Base-by-base conservation (phyloP, 208 protist species). In the Trypanosoma congolense region DNA sequence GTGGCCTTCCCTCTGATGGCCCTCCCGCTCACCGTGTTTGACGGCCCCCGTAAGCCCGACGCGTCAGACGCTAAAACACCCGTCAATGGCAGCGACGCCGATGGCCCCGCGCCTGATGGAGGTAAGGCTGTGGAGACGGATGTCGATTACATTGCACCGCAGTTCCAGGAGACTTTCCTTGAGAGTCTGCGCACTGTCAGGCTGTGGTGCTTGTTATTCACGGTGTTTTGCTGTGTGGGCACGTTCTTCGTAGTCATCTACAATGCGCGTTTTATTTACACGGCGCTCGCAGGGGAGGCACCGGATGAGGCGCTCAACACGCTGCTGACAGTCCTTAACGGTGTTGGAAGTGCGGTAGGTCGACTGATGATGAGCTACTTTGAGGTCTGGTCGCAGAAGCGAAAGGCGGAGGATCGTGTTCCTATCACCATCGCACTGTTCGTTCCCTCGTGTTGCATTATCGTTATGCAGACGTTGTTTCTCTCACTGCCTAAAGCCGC, bases 1-100 rank as follows among this genome's bases (percentile, higher is more conserved):
- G 19, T 55, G 3, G 21, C 69, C 21, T 74, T 76, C 51, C 41
- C 42, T 8, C 21, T 80, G 31, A 82, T 90, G 57, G 78, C 81
- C 6, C 26, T 87, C 25, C 85, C 81, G 9, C 52, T 69, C 12
- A 66, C 59, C 2, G 77, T 60, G 56, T 52, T 92, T 10, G 75
- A 86, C 33, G n/a, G n/a, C n/a, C n/a, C n/a, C n/a, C n/a, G n/a
- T n/a, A 4, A 55, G 18, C 1, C 31, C 2, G 30, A 38, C 3
- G 40, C 22, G 28, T 28, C 31, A 22, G 22, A 30, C 8, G 30
- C 19, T 1, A 19, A 21, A n/a, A 10, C 31, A 30, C 19, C 1
- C 8, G 9, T 12, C 21, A 18, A 29, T 24, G 29, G 40, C 10
- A 24, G 10, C n/a, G n/a, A n/a, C n/a, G n/a, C n/a, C n/a, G n/a